These are phyloP conservation scores for Candida caryicola DNA, from an alignment of 805 yeast species.

Conservation along the genomic window DNA sequence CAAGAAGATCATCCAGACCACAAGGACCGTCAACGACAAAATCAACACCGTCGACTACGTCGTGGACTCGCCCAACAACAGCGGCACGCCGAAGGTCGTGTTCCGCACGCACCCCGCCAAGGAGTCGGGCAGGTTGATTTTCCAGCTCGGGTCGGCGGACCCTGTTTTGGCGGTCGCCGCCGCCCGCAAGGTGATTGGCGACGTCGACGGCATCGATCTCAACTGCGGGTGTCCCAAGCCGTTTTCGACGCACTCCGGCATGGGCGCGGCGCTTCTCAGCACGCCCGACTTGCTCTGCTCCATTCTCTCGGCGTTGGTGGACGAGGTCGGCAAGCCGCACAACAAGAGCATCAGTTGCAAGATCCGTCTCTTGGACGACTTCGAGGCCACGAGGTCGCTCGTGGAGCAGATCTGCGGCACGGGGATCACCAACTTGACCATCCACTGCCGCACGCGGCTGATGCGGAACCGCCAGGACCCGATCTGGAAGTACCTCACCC, in stretches of 20 bases:
- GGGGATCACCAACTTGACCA: conserved; percentile 81
- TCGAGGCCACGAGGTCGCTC: conserved; percentile 55
- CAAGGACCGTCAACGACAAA: conserved; percentile 55
- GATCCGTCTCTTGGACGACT: conserved; percentile 71
- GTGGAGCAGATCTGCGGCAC: conserved; percentile 56
- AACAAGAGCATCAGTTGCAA: conserved; percentile 86
- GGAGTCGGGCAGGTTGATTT: conserved; percentile 69
- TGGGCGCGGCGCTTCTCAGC: conserved; percentile 90
- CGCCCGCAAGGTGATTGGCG: conserved; percentile 72
- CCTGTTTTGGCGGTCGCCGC: conserved; percentile 87
- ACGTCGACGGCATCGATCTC: conserved; percentile 90
- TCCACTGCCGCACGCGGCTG: conserved; percentile 84
- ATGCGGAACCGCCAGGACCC: conserved; percentile 90
- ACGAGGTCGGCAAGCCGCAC: conserved; percentile 74
- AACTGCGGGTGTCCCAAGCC: conserved; percentile 98
- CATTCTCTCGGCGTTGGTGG: conserved; percentile 67
- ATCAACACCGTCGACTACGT: conserved; percentile 63
- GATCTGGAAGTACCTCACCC: conserved; percentile 62
- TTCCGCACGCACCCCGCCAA: conserved; percentile 67
- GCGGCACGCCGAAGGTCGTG: conserved; percentile 54
- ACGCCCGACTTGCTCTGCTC: conserved; percentile 78
- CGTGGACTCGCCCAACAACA: conserved; percentile 25
- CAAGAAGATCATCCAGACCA: conserved; percentile 71
- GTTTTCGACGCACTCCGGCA: conserved; percentile 89
- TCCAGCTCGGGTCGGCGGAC: conserved; percentile 87